A percentile compares a stretch with the other conserved stretches of the same genome.
Evolutionary conservation across 2,329 filamentous ascomycete species (phyloP).

Genomic region (Pseudogymnoascus sp.): DNA sequence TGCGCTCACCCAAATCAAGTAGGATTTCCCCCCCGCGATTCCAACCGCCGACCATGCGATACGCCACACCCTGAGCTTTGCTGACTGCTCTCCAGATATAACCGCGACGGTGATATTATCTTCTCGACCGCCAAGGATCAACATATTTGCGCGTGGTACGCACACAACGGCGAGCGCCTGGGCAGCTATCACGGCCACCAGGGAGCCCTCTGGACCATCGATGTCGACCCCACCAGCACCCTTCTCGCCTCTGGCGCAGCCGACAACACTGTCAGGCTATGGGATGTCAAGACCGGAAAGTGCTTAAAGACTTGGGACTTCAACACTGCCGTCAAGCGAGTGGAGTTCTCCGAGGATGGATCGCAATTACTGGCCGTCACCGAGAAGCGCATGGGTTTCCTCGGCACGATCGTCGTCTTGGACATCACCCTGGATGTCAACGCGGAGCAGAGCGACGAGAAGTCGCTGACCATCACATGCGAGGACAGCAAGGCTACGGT

Average conservation of each 20-base stretch:
- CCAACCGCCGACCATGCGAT: constrained; percentile 9
- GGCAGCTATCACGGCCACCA: constrained; percentile 96
- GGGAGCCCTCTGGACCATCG: constrained; percentile 97
- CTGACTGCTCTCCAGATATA: constrained; percentile 53
- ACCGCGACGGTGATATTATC: constrained; percentile 90
- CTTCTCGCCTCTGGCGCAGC: constrained; percentile 92
- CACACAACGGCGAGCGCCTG: constrained; percentile 94
- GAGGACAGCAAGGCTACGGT: constrained; percentile 96
- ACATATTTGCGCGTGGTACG: constrained; percentile 93
- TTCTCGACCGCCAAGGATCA: constrained; percentile 97
- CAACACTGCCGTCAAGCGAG: constrained; percentile 91
- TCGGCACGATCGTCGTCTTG: constrained; percentile 88
- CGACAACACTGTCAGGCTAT: constrained; percentile 96
- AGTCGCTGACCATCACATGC: constrained; percentile 78
- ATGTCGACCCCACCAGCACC: constrained; percentile 85
- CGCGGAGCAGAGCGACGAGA: constrained; percentile 78
- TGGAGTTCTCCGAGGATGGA: constrained; percentile 95
- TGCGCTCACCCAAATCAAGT: constrained; percentile 91
- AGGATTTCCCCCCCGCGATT: constrained; percentile 28
- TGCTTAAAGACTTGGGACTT: constrained; percentile 98
- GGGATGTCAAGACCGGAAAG: constrained; percentile 90
- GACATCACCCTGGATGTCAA: constrained; percentile 80
- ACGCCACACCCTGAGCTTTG: constrained; percentile 14
- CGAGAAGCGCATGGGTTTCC: constrained; percentile 95
- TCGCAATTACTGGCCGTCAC: constrained; percentile 86